Evolutionary conservation across 352 stramenopile species (phyloP).

Genomic region (Thalassiosira hispida): DNA sequence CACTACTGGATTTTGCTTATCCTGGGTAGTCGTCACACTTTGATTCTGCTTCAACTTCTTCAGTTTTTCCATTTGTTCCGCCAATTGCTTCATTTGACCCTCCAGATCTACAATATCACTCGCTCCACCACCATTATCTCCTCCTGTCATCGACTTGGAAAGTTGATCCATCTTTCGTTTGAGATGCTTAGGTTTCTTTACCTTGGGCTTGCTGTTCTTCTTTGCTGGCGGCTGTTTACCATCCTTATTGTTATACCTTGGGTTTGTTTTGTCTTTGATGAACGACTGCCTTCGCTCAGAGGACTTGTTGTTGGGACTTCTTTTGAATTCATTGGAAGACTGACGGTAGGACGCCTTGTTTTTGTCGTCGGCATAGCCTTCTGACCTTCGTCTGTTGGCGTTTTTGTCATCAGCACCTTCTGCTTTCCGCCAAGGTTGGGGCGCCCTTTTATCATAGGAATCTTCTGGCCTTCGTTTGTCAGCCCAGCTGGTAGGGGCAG

Average conservation of each 20-base stretch:
- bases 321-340: not conserved
- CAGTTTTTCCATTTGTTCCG: slow-evolving; percentile 44
- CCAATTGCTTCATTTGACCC: slow-evolving; percentile 46
- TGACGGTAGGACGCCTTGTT: slow-evolving; percentile 11
- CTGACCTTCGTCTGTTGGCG: slow-evolving; percentile 10
- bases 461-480: no score
- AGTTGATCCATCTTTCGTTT: slow-evolving; percentile 77
- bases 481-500: no score
- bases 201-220: slow-evolving; percentile 38
- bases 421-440: not conserved
- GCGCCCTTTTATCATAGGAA: no score
- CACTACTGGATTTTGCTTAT: not conserved
- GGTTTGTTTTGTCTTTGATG: slow-evolving; percentile 18
- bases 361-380: slow-evolving; percentile 8
- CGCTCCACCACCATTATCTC: slow-evolving; percentile 6
- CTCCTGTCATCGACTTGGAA: slow-evolving; percentile 34
- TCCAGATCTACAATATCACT: slow-evolving; percentile 37
- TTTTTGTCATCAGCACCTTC: not conserved
- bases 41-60: slow-evolving; percentile 34
- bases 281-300: not conserved
- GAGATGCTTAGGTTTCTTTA: slow-evolving; percentile 82
- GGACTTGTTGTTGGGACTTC: not conserved
- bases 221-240: slow-evolving; percentile 5
- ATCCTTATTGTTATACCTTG: slow-evolving; percentile 13
- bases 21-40: not conserved